Conservation (phyloP, 2,329 filamentous ascomycete species). For the Aaosphaeria pasadenensis region DNA sequence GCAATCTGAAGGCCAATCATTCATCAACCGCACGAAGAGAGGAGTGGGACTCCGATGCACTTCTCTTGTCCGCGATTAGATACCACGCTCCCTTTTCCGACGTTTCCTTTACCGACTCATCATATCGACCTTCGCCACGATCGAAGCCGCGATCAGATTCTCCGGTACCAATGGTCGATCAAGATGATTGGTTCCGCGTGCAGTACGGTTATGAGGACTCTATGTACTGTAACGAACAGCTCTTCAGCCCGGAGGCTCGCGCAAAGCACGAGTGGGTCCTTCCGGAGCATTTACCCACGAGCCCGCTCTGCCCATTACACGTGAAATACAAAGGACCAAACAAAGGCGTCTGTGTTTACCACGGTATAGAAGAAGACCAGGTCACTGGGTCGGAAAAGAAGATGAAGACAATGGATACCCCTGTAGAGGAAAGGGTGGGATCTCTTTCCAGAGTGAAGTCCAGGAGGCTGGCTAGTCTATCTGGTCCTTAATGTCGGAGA, state of each 20-base stretch:
- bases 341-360: slow-evolving; percentile 42
- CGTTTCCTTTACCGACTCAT: no score
- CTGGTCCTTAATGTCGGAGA: no score
- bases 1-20: not conserved
- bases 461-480: no score
- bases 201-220: not conserved
- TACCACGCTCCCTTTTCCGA: no score
- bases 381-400: slow-evolving; percentile 6
- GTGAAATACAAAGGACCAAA: slow-evolving; percentile 37
- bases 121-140: no score
- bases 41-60: not conserved
- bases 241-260: slow-evolving; percentile 19
- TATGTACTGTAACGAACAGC: slow-evolving; percentile 5
- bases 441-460: no score
- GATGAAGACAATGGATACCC: not conserved
- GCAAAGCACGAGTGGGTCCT: slow-evolving; percentile 38
- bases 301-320: slow-evolving; percentile 44
- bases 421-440: no score
- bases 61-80: not conserved
- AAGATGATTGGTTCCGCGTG: slow-evolving; percentile 2
- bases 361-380: slow-evolving; percentile 20
- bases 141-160: no score
- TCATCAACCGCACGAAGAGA: slow-evolving; percentile 1
- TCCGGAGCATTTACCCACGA: slow-evolving; percentile 45
- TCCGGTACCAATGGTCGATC: no score